phyloP scores from a whole-genome alignment of 768 basidiomycete genomes.

The Myochromella boudieri region DNA sequence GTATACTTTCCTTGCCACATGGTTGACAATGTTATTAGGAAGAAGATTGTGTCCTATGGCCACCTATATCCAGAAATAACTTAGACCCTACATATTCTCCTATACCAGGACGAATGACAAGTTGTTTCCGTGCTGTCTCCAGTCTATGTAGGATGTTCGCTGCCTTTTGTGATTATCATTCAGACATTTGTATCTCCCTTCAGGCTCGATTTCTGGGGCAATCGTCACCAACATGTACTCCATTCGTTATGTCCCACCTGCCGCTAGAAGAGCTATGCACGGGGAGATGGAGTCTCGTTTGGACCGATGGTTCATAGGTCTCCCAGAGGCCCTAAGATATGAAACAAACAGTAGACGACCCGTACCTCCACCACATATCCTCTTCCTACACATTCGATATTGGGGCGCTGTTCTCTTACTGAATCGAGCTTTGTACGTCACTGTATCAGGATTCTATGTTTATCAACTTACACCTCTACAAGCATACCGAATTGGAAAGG shows the following conservation, averaged over 20 bases:
- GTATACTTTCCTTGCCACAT: constrained; percentile 1
- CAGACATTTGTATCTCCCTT: constrained; percentile 1
- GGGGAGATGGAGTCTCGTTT: constrained; percentile 61
- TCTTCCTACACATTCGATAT: constrained; percentile 73
- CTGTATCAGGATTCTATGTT: background rate
- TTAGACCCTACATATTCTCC: constrained; percentile 43
- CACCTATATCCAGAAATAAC: constrained; percentile 39
- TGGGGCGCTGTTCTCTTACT: constrained; percentile 74
- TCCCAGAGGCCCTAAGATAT: constrained; percentile 64
- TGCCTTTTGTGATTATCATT: background rate
- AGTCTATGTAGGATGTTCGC: constrained; percentile 49
- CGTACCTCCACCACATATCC: constrained; percentile 61
- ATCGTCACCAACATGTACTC: constrained; percentile 73
- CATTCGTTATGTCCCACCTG: constrained; percentile 48
- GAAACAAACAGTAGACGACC: constrained; percentile 53
- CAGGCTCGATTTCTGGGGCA: constrained; percentile 66
- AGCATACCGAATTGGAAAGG: constrained; percentile 76
- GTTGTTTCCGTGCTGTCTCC: constrained; percentile 54
- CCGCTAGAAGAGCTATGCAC: constrained; percentile 48
- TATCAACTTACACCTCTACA: constrained; percentile 9
- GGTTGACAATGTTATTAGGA: constrained; percentile 35
- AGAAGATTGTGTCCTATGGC: constrained; percentile 59
- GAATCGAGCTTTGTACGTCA: constrained; percentile 76
- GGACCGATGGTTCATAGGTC: constrained; percentile 71
- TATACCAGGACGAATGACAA: constrained; percentile 47